Evolutionary conservation across 1,284 basidiomycete genomes (phyloP).

Genomic region (Cutaneotrichosporon arboriforme): DNA sequence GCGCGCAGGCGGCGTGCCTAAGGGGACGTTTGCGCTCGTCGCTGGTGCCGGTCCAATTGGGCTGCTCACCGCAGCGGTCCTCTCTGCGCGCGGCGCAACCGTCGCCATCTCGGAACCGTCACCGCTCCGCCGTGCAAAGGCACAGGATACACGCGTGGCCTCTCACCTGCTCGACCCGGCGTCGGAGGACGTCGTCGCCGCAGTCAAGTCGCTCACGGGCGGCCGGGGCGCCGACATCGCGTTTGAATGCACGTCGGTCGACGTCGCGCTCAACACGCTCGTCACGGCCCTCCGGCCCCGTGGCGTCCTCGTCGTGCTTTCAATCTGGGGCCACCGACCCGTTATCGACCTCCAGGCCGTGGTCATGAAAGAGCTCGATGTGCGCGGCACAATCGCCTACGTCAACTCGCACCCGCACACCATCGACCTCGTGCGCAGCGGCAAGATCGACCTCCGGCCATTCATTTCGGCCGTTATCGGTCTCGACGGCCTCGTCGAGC

Average conservation of each 20-base stretch:
- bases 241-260: conserved; percentile 18
- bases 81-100: conserved; percentile 15
- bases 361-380: conserved; percentile 18
- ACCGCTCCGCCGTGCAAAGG: conserved; percentile 6
- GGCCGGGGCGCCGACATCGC: conserved; percentile 15
- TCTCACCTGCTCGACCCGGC: conserved; percentile 13
- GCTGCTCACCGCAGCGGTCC: conserved; percentile 16
- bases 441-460: conserved; percentile 16
- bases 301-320: conserved; percentile 13
- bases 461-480: conserved; percentile 19
- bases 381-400: conserved; percentile 16
- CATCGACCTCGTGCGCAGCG: conserved; percentile 16
- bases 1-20: conserved; percentile 11
- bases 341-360: conserved; percentile 12
- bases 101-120: conserved; percentile 16
- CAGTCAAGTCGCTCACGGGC: conserved; percentile 1
- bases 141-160: conserved; percentile 13
- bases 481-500: conserved; percentile 12
- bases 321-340: conserved; percentile 14
- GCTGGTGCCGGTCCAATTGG: conserved; percentile 16
- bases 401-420: conserved; percentile 13
- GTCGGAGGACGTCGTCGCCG: conserved; percentile 5
- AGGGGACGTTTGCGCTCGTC: conserved; percentile 17
- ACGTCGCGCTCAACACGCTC: conserved; percentile 16
- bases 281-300: conserved; percentile 10